A percentile compares a stretch with the other conserved stretches of the same genome.
Conservation (phyloP, 1,284 basidiomycete genomes). For the Tilletia horrida region DNA sequence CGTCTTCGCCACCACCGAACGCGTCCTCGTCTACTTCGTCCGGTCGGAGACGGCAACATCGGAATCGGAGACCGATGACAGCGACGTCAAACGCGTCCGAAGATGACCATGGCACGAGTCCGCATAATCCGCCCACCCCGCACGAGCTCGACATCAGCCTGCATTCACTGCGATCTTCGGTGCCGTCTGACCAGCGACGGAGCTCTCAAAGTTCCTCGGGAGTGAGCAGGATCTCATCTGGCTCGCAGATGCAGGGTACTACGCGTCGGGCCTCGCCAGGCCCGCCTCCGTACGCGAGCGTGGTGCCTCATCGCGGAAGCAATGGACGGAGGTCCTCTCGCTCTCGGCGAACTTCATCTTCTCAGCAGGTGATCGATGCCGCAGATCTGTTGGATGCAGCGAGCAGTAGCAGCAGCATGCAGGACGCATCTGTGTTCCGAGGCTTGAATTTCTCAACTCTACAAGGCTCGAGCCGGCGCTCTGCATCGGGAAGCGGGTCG, state of each 20-base stretch:
- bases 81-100: slow-evolving; percentile 20
- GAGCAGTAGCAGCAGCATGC: slow-evolving; percentile 4
- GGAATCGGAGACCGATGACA: background rate
- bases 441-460: background rate
- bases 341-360: background rate
- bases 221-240: background rate
- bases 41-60: slow-evolving; percentile 4
- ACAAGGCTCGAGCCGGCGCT: background rate
- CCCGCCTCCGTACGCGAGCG: slow-evolving; percentile 2
- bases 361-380: background rate
- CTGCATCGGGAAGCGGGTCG: slow-evolving; percentile 17
- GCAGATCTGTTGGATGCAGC: slow-evolving; percentile 12
- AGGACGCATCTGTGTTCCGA: background rate
- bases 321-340: slow-evolving; percentile 8
- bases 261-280: slow-evolving; percentile 1
- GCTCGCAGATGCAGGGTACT: background rate
- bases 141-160: slow-evolving; percentile 61
- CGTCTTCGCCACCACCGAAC: background rate
- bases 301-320: background rate
- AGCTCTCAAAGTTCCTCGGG: slow-evolving; percentile 25
- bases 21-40: slow-evolving; percentile 16
- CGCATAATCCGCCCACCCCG: slow-evolving; percentile 62
- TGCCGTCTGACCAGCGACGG: slow-evolving; percentile 21
- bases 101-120: slow-evolving; percentile 25
- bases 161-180: slow-evolving; percentile 45